Evolutionary conservation across 2,329 filamentous ascomycete species (phyloP), one percentile per base, ranked within the genome.

Genomic region (Acephala macrosclerotiorum): DNA sequence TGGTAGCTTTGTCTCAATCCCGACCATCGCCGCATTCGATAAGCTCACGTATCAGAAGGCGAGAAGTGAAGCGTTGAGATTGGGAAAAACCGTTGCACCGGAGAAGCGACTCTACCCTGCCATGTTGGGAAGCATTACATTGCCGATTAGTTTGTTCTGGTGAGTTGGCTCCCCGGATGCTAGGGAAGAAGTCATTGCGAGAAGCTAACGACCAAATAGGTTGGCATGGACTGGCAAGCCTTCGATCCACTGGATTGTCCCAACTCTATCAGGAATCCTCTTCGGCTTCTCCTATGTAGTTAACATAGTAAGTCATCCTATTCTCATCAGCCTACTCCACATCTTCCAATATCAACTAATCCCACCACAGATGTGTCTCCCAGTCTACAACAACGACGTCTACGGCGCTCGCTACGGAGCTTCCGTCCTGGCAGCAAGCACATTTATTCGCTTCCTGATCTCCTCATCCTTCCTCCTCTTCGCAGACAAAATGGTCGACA

Each of bases 91-190:
- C 2, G 59, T 68, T n/a, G 29, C 29, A 29, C 66, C 64, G 9
- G 66, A 68, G 26, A 59, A 29, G 36, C 58, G 66, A 38, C 47
- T 68, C 35, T 68, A 66, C 47, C 66, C 66, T 29, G 66, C 66
- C 3, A 68, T 68, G 61, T 26, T 68, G 47, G 56, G 66, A 9
- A 58, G 45, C 20, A 56, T 68, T 22, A 56, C 42, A 2, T 33
- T 68, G 26, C 66, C 66, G 11, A 60, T 63, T 14, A 57, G 42
- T 4, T 57, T 68, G 35, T 68, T 66, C 29, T 64, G 64, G 60
- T 63, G 56, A 51, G 56, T 25, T 22, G 18, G 1, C 20, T 22
- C 25, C 22, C 18, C 9, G 33, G 5, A 6, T 45, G 25, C n/a
- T 8, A 22, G 14, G 26, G 11, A 20, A 26, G 2, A 33, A 60